Evolutionary conservation across 805 yeast genomes (phyloP), one percentile per base, ranked within the genome.

Genomic region (Lipomyces yamanashiensis): DNA sequence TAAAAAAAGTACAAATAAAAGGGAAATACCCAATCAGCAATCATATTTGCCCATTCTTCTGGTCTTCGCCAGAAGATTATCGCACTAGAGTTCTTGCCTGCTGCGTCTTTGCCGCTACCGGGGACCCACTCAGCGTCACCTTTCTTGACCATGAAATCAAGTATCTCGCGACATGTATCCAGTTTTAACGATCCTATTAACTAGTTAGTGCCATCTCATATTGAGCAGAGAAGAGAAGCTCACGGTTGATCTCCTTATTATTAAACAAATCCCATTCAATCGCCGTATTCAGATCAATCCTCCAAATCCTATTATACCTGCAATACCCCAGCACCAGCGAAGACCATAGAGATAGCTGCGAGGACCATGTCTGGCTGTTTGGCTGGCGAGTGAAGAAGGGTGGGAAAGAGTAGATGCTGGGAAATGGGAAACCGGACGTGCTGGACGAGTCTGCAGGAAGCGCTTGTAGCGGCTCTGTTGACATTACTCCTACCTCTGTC

Each of bases 361-460:
- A 86, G 37, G 82, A 81, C 78, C 89, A 84, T 1, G 95, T 87
- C 10, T 89, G 85, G 43, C 86, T 82, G 71, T 93, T 92, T 23
- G 95, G 92, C 76, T 93, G 99, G 65, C 85, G 82, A 8, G 98
- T 95, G 77, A 86, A 93, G 69, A 93, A 85, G 0, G 99, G 99
- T 6, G 98, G 98, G 75, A 92, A 93, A 44, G 84, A 79, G 71
- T 86, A 85, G 19, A 87, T 85, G 3, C 81, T 74, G 5, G 90
- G 89, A 58, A 78, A 79, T 57, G 62, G 55, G 55, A 67, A 62
- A 37, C 53, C 43, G 37, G 34, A 37, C n/a, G 54, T 21, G 48
- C 43, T 55, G 28, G 48, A 17, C 19, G 37, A 17, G 12, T 34
- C 5, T 28, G 28, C 28, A 5, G 28, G 28, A 28, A 28, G 28